These are phyloP conservation scores for Diaporthe sp. DNA, from an alignment of 2,329 filamentous ascomycete genomes.

Conservation along the genomic window DNA sequence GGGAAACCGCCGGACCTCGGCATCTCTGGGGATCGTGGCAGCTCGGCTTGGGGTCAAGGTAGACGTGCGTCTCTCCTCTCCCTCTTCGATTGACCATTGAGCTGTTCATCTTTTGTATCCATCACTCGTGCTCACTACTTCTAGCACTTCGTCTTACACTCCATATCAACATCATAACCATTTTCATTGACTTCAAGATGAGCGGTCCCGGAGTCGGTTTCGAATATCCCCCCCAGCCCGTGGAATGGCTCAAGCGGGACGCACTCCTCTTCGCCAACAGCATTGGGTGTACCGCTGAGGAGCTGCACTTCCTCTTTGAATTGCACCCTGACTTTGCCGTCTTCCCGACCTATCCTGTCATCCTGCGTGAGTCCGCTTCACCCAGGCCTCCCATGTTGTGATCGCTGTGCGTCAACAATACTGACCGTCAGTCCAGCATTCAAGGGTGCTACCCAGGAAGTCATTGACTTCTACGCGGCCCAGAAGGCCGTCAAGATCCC, in stretches of 20 bases:
- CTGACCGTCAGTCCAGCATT: slow-evolving; percentile 65
- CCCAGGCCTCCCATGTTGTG: not conserved
- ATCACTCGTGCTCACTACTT: not conserved
- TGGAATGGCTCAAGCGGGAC: slow-evolving; percentile 91
- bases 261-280: slow-evolving; percentile 90
- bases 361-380: slow-evolving; percentile 72
- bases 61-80: not conserved
- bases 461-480: slow-evolving; percentile 86
- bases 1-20: slow-evolving; percentile 39
- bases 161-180: slow-evolving; percentile 7
- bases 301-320: slow-evolving; percentile 95
- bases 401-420: not conserved
- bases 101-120: not conserved
- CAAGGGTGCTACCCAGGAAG: slow-evolving; percentile 82
- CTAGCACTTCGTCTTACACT: slow-evolving; percentile 43
- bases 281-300: slow-evolving; percentile 86
- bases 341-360: slow-evolving; percentile 90
- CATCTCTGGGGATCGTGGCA: slow-evolving; percentile 31
- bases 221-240: slow-evolving; percentile 81
- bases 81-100: not conserved
- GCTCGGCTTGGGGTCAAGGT: slow-evolving; percentile 6
- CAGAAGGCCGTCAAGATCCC: slow-evolving; percentile 78
- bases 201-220: slow-evolving; percentile 76
- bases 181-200: slow-evolving; percentile 49
- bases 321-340: slow-evolving; percentile 87